Conservation (phyloP, 768 basidiomycete genomes). For the Boletus sp. region DNA sequence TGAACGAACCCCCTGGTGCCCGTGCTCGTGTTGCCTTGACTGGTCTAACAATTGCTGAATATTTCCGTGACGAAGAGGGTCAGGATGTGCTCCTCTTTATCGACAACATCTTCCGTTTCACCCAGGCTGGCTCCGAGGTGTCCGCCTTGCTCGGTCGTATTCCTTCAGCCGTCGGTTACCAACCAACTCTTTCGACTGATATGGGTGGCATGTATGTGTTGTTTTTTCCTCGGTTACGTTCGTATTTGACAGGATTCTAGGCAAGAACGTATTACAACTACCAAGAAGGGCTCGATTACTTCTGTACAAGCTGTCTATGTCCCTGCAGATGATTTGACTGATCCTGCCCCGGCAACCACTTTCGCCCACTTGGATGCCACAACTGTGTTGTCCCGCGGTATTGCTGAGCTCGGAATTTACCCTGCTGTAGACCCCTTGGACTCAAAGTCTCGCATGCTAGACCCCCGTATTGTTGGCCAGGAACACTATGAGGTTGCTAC, state of each 20-base stretch:
- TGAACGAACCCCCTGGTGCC: slow-evolving; percentile 99
- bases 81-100: slow-evolving; percentile 99
- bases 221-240: not conserved
- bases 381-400: slow-evolving; percentile 98
- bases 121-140: slow-evolving; percentile 99
- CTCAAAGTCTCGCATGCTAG: slow-evolving; percentile 99
- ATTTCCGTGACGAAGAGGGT: slow-evolving; percentile 99
- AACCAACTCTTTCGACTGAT: slow-evolving; percentile 98
- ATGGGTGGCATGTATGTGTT: slow-evolving; percentile 96
- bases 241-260: slow-evolving; percentile 36
- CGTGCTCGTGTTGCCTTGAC: slow-evolving; percentile 99
- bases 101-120: slow-evolving; percentile 99
- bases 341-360: slow-evolving; percentile 98
- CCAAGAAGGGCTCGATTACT: slow-evolving; percentile 99
- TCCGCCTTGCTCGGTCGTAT: slow-evolving; percentile 99
- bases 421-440: slow-evolving; percentile 99
- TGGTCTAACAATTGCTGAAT: slow-evolving; percentile 98
- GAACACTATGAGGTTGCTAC: slow-evolving; percentile 98
- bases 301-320: slow-evolving; percentile 99
- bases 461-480: slow-evolving; percentile 94
- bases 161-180: slow-evolving; percentile 99
- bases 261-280: slow-evolving; percentile 99
- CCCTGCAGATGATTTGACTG: slow-evolving; percentile 99
- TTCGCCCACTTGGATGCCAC: slow-evolving; percentile 99
- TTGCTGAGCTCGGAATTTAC: slow-evolving; percentile 99